A percentile compares a stretch with the other conserved stretches of the same genome.
These are phyloP conservation scores for Macadamia tetraphylla DNA, from an alignment of 164 flowering plant species.

Conservation along the genomic window DNA sequence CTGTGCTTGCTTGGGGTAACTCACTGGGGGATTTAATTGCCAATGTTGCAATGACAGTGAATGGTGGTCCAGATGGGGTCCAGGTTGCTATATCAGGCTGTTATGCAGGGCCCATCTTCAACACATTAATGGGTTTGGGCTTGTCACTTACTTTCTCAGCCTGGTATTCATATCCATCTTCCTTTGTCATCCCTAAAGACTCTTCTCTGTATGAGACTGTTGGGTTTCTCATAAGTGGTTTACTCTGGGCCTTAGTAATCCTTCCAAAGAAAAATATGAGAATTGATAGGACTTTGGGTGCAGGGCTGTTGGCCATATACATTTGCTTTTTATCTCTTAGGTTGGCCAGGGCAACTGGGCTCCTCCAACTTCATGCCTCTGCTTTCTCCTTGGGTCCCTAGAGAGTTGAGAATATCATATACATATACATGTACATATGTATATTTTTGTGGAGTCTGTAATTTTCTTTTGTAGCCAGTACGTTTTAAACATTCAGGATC, in stretches of 20 bases:
- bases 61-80: slow-evolving; percentile 33
- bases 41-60: slow-evolving; percentile 41
- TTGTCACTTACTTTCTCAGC: slow-evolving; percentile 32
- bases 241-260: slow-evolving; percentile 32
- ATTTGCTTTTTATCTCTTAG: slow-evolving; percentile 15
- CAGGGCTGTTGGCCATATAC: slow-evolving; percentile 30
- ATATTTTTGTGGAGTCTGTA: not conserved
- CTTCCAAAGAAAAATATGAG: slow-evolving; percentile 26
- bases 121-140: slow-evolving; percentile 47
- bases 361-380: not conserved
- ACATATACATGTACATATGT: no score
- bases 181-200: slow-evolving; percentile 29
- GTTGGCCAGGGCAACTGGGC: slow-evolving; percentile 8
- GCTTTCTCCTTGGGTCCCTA: not conserved
- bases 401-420: not conserved
- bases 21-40: slow-evolving; percentile 48
- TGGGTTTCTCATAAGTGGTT: slow-evolving; percentile 30
- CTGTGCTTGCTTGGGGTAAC: slow-evolving; percentile 59
- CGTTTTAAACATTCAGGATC: no score
- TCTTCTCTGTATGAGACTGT: slow-evolving; percentile 24
- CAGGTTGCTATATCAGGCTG: slow-evolving; percentile 50
- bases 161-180: slow-evolving; percentile 30
- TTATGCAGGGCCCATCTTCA: slow-evolving; percentile 52
- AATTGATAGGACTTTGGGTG: slow-evolving; percentile 26
- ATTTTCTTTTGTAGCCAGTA: no score